phyloP scores from a whole-genome alignment of 1,284 basidiomycete species.

The Boletellus deceptivus region DNA sequence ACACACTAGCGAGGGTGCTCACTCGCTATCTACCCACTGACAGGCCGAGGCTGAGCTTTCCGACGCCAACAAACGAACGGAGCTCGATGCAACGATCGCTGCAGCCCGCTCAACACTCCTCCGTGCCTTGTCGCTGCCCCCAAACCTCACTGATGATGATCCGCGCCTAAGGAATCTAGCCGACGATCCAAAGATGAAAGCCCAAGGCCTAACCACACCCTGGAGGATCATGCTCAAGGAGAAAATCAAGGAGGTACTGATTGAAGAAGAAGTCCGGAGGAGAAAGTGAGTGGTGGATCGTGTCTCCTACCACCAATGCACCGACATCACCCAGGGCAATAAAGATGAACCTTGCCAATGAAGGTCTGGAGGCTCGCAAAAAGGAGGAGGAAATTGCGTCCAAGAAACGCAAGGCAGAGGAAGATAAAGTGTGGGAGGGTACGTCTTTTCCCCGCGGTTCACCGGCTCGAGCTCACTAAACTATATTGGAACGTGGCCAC shows the following conservation, averaged over 20 bases:
- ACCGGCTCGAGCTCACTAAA: not conserved
- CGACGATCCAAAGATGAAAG: constrained; percentile 34
- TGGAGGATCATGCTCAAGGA: constrained; percentile 63
- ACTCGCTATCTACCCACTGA: not conserved
- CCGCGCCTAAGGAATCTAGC: constrained; percentile 49
- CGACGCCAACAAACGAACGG: constrained; percentile 70
- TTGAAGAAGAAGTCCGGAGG: constrained; percentile 77
- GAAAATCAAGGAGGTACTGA: constrained; percentile 73
- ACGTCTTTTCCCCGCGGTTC: constrained; percentile 15
- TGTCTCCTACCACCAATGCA: constrained; percentile 3
- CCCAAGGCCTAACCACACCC: constrained; percentile 42
- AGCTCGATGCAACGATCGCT: constrained; percentile 73
- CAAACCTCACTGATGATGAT: constrained; percentile 55
- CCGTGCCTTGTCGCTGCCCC: constrained; percentile 57
- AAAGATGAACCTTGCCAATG: constrained; percentile 84
- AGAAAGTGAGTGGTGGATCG: constrained; percentile 57
- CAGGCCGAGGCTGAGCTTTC: constrained; percentile 80
- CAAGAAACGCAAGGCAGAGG: constrained; percentile 78
- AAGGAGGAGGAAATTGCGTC: constrained; percentile 76
- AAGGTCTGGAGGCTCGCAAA: constrained; percentile 78
- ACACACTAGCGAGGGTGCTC: not conserved
- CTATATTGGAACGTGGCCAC: not conserved
- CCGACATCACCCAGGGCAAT: constrained; percentile 52
- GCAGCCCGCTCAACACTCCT: constrained; percentile 66
- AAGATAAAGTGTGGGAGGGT: constrained; percentile 83